Evolutionary conservation across 1,284 basidiomycete genomes (phyloP).

Genomic region (Inonotus hispidus): DNA sequence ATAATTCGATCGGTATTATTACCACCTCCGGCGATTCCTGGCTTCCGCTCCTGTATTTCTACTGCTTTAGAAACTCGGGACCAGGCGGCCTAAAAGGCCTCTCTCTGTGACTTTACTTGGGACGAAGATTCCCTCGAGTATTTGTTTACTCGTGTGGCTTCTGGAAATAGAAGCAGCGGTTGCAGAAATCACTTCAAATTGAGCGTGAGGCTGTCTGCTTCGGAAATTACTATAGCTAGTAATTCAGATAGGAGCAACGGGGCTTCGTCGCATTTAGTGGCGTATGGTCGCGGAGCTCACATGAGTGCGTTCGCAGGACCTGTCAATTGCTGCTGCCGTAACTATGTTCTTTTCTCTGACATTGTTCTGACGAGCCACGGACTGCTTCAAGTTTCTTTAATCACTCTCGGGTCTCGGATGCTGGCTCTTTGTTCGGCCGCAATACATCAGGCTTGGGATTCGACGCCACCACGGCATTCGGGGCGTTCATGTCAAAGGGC

Average conservation of each 20-base stretch:
- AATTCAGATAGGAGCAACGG: neutral
- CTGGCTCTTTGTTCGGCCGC: neutral
- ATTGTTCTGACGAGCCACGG: neutral
- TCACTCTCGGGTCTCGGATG: neutral
- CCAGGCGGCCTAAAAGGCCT: neutral
- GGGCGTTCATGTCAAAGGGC: neutral
- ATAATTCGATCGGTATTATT: neutral
- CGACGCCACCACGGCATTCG: neutral
- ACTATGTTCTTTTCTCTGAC: neutral
- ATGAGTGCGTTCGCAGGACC: neutral
- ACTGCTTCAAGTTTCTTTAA: neutral
- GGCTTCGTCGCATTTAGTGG: neutral
- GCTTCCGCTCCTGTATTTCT: neutral
- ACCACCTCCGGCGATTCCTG: neutral
- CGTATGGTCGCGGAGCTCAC: constrained; percentile 1
- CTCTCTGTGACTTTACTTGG: neutral
- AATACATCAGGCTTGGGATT: neutral
- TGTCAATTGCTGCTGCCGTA: neutral
- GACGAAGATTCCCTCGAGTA: neutral
- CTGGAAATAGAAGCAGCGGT: neutral
- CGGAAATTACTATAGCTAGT: neutral
- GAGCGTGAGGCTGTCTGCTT: neutral
- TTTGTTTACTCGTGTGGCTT: neutral
- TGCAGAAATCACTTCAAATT: neutral
- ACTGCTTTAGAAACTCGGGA: neutral